A percentile compares a stretch with the other conserved stretches of the same genome.
Evolutionary conservation across 1,139 yeast genomes (phyloP).

Genomic region (Magnusiomyces sp.): DNA sequence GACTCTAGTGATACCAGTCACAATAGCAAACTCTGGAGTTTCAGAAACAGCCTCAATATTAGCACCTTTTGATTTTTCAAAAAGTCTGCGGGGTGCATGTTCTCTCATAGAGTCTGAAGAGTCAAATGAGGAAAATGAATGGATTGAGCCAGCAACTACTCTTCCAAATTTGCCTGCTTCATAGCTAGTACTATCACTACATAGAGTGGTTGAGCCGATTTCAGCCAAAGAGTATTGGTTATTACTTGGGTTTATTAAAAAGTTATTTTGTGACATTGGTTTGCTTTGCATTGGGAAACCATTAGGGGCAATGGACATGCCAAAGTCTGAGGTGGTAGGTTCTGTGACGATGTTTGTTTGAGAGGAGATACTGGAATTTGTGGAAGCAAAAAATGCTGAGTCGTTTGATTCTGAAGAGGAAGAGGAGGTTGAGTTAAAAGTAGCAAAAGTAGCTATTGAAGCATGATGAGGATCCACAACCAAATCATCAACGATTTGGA

Average conservation of each 20-base stretch:
- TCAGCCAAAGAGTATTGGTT: not conserved
- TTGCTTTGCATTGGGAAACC: no score
- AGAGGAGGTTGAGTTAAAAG: constrained; percentile 2
- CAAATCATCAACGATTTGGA: constrained; percentile 4
- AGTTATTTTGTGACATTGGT: no score
- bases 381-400: constrained; percentile 2
- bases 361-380: not conserved
- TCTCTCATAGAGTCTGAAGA: not conserved
- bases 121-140: constrained; percentile 5
- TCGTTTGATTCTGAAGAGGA: constrained; percentile 8
- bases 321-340: no score
- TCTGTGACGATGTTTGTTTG: constrained; percentile 3
- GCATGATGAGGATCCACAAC: constrained; percentile 8
- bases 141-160: constrained; percentile 4
- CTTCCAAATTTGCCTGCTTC: constrained; percentile 5
- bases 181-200: not conserved
- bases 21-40: not conserved
- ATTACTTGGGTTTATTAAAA: no score
- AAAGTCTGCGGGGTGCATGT: constrained; percentile 4
- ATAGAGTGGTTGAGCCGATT: not conserved
- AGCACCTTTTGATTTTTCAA: constrained; percentile 6
- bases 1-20: not conserved
- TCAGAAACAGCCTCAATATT: no score
- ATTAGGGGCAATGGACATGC: no score
- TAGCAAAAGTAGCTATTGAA: constrained; percentile 5